phyloP scores from a whole-genome alignment of 768 basidiomycete genomes.

The Xerocomellus amylosporus region DNA sequence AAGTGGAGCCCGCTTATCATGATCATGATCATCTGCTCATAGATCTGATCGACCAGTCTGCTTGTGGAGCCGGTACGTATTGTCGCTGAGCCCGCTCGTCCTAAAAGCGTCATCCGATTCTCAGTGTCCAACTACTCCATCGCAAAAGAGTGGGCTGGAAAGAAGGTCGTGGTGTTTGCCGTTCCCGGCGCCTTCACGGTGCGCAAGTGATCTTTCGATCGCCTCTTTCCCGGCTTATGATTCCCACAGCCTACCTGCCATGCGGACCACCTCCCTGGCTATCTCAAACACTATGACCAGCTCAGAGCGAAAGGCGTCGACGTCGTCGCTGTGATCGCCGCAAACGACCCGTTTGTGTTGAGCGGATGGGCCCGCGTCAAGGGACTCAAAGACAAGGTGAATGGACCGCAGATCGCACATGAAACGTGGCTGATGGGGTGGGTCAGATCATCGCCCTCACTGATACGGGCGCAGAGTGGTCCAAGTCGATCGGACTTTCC shows the following conservation, averaged over 20 bases:
- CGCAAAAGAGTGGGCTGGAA: constrained; percentile 68
- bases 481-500: constrained; percentile 51
- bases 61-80: constrained; percentile 64
- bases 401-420: constrained; percentile 27
- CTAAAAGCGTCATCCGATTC: not conserved
- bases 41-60: constrained; percentile 38
- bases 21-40: constrained; percentile 8
- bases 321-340: constrained; percentile 51
- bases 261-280: constrained; percentile 44
- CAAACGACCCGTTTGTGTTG: constrained; percentile 59
- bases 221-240: not conserved
- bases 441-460: constrained; percentile 57
- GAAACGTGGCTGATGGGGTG: not conserved
- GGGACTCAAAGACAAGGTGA: constrained; percentile 65
- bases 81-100: not conserved
- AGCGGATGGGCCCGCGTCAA: constrained; percentile 60
- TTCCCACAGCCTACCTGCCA: constrained; percentile 40
- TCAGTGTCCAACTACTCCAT: constrained; percentile 52
- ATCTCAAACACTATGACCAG: constrained; percentile 43
- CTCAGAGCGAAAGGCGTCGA: constrained; percentile 55
- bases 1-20: constrained; percentile 23
- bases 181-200: constrained; percentile 85
- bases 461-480: constrained; percentile 57
- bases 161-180: constrained; percentile 76
- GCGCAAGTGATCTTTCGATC: constrained; percentile 22